Evolutionary conservation across 257 asterid species (phyloP), one percentile per base, ranked within the genome.

Genomic region (Solanum bulbocastanum): DNA sequence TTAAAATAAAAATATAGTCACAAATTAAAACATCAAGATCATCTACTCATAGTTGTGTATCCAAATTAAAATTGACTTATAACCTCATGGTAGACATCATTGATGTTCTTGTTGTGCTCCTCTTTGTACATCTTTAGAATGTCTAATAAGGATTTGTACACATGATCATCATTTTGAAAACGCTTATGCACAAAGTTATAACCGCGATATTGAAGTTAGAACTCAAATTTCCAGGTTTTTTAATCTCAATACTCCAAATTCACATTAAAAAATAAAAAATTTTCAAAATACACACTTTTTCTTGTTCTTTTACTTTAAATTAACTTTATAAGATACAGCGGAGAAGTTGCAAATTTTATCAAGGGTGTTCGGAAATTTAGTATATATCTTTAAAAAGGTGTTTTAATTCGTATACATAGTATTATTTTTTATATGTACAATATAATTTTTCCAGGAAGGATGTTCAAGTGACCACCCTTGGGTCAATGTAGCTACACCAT

Each of bases 81-180:
- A 5, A 68, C 99, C 98, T 97, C 99, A 87, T 93, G 94, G 94
- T 95, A 94, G 85, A 97, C 98, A 88, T 95, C 99, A 56, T 91
- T 89, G 74, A 96, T 96, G 86, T 96, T 94, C 93, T 58, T 58
- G 68, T 95, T 97, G 92, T 94, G 96, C 83, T 94, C 98, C 90
- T 97, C 94, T 42, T 99, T 89, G 78, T 96, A 96, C 99, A 94
- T 97, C 89, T 94, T 96, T 93, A 97, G 89, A 91, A 97, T 94
- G 90, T 95, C 98, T 62, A 96, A 94, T 94, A 97, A 97, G 16
- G 98, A 94, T 92, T 96, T 94, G 87, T 96, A 97, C 74, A 94
- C 98, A 72, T 92, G 97, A 87, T 96, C 98, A 22, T 95, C 98
- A 85, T 91, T 93, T 93, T 92, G 94, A 88, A 96, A 96, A 71